These are phyloP conservation scores for Blastosporella zonata DNA, from an alignment of 1,284 basidiomycete species.

Conservation along the genomic window DNA sequence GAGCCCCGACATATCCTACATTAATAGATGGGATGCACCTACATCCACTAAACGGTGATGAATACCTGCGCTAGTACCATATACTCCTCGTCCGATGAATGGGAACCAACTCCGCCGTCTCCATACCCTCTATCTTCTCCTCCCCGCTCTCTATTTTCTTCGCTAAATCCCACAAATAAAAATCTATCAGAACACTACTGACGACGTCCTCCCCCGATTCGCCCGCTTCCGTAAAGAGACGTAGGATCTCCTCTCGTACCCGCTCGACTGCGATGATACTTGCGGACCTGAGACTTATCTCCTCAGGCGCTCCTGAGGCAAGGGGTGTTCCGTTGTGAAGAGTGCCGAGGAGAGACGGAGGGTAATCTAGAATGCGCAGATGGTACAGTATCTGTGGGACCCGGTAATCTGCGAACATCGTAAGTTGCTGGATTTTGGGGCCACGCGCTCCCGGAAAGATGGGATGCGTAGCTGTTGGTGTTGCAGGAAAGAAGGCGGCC, in stretches of 20 bases:
- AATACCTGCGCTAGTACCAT: conserved; percentile 59
- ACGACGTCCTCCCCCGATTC: conserved; percentile 36
- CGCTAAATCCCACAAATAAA: conserved; percentile 83
- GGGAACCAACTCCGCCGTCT: conserved; percentile 59
- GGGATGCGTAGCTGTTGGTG: conserved; percentile 49
- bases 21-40: conserved; percentile 5
- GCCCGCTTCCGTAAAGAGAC: conserved; percentile 23
- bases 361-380: conserved; percentile 68
- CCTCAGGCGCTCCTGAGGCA: conserved; percentile 57
- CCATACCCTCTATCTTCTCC: conserved; percentile 52
- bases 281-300: conserved; percentile 68
- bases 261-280: conserved; percentile 77
- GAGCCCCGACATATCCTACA: not conserved
- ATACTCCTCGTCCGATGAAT: conserved; percentile 78
- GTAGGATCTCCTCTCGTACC: conserved; percentile 52
- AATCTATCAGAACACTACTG: conserved; percentile 80
- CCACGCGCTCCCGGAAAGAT: conserved; percentile 59
- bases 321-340: conserved; percentile 45
- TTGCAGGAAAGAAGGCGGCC: conserved; percentile 71
- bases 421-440: conserved; percentile 60
- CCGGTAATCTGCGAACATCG: conserved; percentile 88
- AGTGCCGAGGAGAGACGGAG: conserved; percentile 47
- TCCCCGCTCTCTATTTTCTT: conserved; percentile 67
- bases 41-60: conserved; percentile 1
- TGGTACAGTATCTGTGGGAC: conserved; percentile 84